A percentile compares a stretch with the other conserved stretches of the same genome.
Conservation (phyloP, 371 early-diverging fungal genomes). For the Lichtheimia ornata region DNA sequence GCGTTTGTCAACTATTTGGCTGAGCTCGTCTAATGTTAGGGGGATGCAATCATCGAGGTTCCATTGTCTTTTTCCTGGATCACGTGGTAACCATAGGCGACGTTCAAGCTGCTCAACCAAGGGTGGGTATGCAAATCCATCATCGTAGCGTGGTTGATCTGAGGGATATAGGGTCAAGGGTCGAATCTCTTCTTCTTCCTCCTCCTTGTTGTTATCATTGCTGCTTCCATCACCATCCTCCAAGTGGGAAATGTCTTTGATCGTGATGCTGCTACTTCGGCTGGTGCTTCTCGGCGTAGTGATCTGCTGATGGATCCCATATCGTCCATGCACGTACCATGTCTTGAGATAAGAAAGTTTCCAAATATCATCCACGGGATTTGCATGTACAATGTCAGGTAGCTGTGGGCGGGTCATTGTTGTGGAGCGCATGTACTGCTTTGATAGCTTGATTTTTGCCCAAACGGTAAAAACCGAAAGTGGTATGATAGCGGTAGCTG, state of each 20-base stretch:
- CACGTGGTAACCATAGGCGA: constrained; percentile 12
- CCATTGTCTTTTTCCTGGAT: constrained; percentile 16
- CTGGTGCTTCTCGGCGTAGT: not conserved
- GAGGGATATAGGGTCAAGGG: not conserved
- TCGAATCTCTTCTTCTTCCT: constrained; percentile 1
- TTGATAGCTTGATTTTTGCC: constrained; percentile 50
- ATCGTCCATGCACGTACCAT: constrained; percentile 41
- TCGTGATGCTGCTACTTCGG: not conserved
- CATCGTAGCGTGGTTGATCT: constrained; percentile 23
- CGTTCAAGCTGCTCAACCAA: constrained; percentile 18
- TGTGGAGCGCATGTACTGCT: constrained; percentile 41
- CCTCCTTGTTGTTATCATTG: not conserved
- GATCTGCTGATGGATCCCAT: constrained; percentile 12
- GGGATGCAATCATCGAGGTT: constrained; percentile 26
- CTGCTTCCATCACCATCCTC: not conserved
- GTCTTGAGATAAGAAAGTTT: constrained; percentile 31
- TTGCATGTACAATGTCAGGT: not conserved
- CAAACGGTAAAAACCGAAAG: constrained; percentile 52
- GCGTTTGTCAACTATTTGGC: not conserved
- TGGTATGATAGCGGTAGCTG: constrained; percentile 48
- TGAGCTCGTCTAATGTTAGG: constrained; percentile 11
- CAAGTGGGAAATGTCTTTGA: not conserved
- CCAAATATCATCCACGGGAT: constrained; percentile 36
- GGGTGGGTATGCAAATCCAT: constrained; percentile 36
- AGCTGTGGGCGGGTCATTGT: not conserved